These are phyloP conservation scores for Elongisporangium senticosum DNA, from an alignment of 352 stramenopile genomes.

Conservation along the genomic window DNA sequence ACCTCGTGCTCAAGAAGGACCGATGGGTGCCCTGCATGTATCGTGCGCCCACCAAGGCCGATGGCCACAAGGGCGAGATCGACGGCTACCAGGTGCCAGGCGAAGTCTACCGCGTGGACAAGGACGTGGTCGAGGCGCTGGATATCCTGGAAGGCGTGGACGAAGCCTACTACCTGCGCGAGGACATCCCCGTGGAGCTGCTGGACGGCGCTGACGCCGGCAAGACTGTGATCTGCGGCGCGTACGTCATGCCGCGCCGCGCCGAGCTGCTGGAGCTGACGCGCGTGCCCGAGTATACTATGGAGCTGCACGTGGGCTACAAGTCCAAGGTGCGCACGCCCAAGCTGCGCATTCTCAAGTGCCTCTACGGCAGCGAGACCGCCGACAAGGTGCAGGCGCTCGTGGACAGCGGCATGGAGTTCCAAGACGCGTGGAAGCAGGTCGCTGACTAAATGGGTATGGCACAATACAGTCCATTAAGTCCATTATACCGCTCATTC, in stretches of 20 bases:
- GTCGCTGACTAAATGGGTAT: conserved; percentile 15
- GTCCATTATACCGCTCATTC: too few species aligned
- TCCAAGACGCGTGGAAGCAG: conserved; percentile 37
- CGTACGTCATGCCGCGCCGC: conserved; percentile 52
- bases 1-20: conserved; percentile 53
- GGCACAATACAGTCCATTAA: too few species aligned
- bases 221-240: conserved; percentile 32
- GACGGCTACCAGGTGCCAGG: conserved; percentile 45
- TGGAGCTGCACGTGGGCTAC: conserved; percentile 38
- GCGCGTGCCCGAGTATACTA: conserved; percentile 51
- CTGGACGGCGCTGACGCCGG: conserved; percentile 33
- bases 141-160: conserved; percentile 76
- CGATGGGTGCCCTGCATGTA: conserved; percentile 57
- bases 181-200: conserved; percentile 52
- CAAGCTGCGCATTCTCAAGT: conserved; percentile 48
- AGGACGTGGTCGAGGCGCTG: conserved; percentile 39
- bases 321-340: conserved; percentile 32
- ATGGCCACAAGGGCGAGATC: conserved; percentile 22
- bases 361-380: conserved; percentile 39
- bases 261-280: conserved; percentile 44
- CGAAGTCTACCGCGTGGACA: conserved; percentile 62
- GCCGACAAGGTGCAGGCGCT: conserved; percentile 31
- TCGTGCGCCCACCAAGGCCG: conserved; percentile 13
- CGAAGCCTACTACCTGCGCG: conserved; percentile 58
- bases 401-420: conserved; percentile 34